phyloP scores from a whole-genome alignment of 2,329 filamentous ascomycete genomes.

The Monilinia fructicola region DNA sequence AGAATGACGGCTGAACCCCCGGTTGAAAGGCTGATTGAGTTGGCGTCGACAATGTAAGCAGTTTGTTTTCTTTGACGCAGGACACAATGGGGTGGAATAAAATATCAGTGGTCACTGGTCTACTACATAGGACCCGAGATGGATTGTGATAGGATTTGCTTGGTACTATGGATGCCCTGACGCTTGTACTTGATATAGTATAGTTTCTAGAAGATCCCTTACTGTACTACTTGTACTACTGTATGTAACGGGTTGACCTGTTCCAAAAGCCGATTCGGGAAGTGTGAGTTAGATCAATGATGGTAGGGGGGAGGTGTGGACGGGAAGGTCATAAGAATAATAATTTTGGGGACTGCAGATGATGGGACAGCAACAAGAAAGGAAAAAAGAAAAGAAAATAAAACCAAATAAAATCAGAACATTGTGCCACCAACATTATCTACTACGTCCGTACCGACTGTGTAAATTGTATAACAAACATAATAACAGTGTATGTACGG shows the following conservation, averaged over 20 bases:
- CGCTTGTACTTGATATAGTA: conserved; percentile 13
- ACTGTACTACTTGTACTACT: background rate
- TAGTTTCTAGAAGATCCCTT: conserved; percentile 9
- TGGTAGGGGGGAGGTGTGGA: background rate
- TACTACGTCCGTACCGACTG: background rate
- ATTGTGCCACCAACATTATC: conserved; percentile 12
- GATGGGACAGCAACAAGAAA: too few species aligned
- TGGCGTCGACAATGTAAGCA: conserved; percentile 17
- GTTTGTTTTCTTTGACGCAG: conserved; percentile 13
- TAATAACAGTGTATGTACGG: too few species aligned
- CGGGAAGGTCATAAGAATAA: background rate
- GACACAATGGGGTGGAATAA: conserved; percentile 9
- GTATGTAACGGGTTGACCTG: background rate
- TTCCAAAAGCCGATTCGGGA: background rate
- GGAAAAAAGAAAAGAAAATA: too few species aligned
- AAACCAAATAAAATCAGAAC: background rate
- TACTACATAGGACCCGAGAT: background rate
- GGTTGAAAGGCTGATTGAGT: conserved; percentile 6
- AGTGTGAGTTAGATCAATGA: background rate
- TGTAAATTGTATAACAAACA: too few species aligned
- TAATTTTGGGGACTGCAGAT: background rate
- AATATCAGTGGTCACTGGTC: background rate
- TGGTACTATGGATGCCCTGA: conserved; percentile 1
- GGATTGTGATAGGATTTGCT: conserved; percentile 6
- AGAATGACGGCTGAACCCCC: conserved; percentile 14